A percentile compares a stretch with the other conserved stretches of the same genome.
These are phyloP conservation scores for Rhododendron mucronatum DNA, from an alignment of 148 eudicot species.

Conservation along the genomic window DNA sequence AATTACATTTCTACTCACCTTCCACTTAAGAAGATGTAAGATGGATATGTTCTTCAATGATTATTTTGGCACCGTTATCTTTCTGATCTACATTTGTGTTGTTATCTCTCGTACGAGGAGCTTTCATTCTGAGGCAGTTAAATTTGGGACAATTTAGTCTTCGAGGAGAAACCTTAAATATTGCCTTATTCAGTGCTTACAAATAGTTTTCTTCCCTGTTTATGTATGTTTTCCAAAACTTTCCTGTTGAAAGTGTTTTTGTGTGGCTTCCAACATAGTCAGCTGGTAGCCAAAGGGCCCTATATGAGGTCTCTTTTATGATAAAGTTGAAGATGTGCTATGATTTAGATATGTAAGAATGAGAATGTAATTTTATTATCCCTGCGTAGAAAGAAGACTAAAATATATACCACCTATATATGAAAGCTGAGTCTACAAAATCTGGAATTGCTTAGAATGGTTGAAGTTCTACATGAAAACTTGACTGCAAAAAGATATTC, in stretches of 20 bases:
- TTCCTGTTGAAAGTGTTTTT: neutral
- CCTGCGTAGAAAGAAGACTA: neutral
- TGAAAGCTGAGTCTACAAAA: neutral
- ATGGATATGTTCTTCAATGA: neutral
- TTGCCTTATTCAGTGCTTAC: neutral
- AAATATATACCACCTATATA: neutral
- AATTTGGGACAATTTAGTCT: neutral
- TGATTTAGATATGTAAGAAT: neutral
- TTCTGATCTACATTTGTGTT: neutral
- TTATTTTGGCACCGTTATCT: neutral
- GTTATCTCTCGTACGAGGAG: neutral
- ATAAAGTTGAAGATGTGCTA: neutral
- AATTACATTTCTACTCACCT: neutral
- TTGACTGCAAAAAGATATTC: too few relatives aligned
- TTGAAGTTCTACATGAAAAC: too few relatives aligned
- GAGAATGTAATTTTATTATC: neutral
- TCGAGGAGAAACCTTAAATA: neutral
- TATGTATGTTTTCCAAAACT: neutral
- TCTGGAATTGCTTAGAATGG: neutral
- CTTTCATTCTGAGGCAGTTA: neutral
- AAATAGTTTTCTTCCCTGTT: neutral
- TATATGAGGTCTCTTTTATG: neutral
- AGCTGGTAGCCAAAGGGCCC: neutral
- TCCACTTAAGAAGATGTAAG: neutral
- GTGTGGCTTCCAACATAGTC: neutral